phyloP scores from a whole-genome alignment of 306 rosid genomes.

The Fragaria vesca region DNA sequence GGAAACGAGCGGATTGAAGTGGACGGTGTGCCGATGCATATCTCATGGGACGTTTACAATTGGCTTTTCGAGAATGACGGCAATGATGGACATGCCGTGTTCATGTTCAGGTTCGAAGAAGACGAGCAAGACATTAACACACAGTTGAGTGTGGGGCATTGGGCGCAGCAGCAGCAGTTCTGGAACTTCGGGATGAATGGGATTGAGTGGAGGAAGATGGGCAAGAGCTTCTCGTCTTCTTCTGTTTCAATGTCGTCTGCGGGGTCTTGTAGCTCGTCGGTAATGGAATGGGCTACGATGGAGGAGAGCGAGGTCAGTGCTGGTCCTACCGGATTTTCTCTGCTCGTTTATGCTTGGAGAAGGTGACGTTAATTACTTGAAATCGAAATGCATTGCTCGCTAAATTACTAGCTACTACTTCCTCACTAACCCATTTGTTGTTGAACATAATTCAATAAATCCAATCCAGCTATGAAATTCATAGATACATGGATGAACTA shows the following conservation, averaged over 20 bases:
- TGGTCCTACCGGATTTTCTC: constrained; percentile 68
- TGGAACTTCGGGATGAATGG: constrained; percentile 56
- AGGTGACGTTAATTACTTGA: constrained; percentile 26
- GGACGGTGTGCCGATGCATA: constrained; percentile 59
- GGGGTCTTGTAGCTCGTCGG: constrained; percentile 76
- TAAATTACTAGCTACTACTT: not conserved
- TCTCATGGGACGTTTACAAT: constrained; percentile 92
- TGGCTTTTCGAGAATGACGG: constrained; percentile 64
- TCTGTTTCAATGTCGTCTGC: constrained; percentile 74
- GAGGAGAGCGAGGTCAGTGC: constrained; percentile 70
- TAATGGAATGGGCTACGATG: constrained; percentile 80
- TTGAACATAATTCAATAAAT: constrained; percentile 40
- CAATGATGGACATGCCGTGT: constrained; percentile 61
- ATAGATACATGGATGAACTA: constrained; percentile 17
- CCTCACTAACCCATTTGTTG: constrained; percentile 56
- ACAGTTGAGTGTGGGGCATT: constrained; percentile 17
- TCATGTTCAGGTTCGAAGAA: constrained; percentile 84
- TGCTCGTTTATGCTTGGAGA: constrained; percentile 85
- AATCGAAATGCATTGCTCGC: not conserved
- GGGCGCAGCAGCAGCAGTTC: constrained; percentile 45
- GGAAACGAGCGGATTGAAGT: constrained; percentile 71
- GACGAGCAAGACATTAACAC: constrained; percentile 25
- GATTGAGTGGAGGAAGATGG: constrained; percentile 56
- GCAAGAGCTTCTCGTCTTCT: constrained; percentile 68
- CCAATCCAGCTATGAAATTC: constrained; percentile 22